Evolutionary conservation across 164 flowering plant species (phyloP).

Genomic region (Sedum album): DNA sequence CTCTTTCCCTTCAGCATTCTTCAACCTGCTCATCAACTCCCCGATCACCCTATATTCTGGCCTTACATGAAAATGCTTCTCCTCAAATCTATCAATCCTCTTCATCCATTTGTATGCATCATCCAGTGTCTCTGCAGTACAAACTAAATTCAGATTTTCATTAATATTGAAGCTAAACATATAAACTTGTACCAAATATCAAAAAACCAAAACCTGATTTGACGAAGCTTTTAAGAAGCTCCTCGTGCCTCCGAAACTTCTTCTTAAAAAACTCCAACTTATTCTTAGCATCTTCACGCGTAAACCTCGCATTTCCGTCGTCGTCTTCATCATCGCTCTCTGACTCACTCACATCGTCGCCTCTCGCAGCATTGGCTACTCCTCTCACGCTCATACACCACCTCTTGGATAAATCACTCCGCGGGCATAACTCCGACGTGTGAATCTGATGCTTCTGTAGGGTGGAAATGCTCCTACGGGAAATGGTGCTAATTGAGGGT

Average conservation of each 20-base stretch:
- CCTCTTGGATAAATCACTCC: not conserved
- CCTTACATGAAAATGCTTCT: conserved; percentile 47
- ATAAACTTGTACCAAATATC: too few species aligned
- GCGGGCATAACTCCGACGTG: not conserved
- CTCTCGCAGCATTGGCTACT: not conserved
- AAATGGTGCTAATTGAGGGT: not conserved
- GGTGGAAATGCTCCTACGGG: not conserved
- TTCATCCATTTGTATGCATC: conserved; percentile 57
- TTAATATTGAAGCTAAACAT: too few species aligned
- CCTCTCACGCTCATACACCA: not conserved
- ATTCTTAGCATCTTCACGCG: conserved; percentile 24
- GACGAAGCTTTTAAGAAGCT: conserved; percentile 40
- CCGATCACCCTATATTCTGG: conserved; percentile 73
- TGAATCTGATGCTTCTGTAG: not conserved
- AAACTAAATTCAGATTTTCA: not conserved
- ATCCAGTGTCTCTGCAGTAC: conserved; percentile 51
- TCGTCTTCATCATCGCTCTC: conserved; percentile 56
- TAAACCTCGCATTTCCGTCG: conserved; percentile 49
- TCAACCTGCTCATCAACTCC: conserved; percentile 74
- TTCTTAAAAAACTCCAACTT: conserved; percentile 32
- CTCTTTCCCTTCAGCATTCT: conserved; percentile 52
- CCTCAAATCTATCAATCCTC: conserved; percentile 75
- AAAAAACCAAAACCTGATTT: conserved; percentile 17
- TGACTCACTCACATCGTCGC: conserved; percentile 11
- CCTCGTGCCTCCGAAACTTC: conserved; percentile 48